Base-by-base conservation (phyloP, 225 moss, liverwort and hornwort genomes). In the Physcomitrellopsis africana region DNA sequence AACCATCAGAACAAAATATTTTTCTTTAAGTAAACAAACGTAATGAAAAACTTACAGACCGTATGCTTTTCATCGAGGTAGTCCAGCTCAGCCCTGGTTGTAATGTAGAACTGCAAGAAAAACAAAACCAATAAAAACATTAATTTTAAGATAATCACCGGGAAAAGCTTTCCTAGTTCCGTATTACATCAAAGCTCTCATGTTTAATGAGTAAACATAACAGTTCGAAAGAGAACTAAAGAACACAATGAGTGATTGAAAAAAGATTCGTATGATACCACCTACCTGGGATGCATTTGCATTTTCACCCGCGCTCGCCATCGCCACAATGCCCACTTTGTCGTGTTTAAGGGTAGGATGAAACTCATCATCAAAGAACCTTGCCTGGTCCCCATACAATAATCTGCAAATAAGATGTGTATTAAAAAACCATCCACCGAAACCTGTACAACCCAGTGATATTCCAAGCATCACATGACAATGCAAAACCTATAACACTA, bases 231-330 rank as follows among this genome's bases (percentile, higher is more conserved):
- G 43, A 64, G 3, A 19, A 11, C 26, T n/a, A 61, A 1, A 1
- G 5, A 58, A 65, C 41, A 17, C 19, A 56, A 2, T 11, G 10
- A 69, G 7, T 19, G 9, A 57, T 8, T 56, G 20, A 51, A 43
- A 60, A 13, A 63, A 37, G 32, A 5, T 37, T 37, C 32, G 32
- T 37, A 4, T 37, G 7, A 37, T 37, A 37, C 32, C 8, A 62
- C 29, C 24, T 44, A 96, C 96, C 94, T 97, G 99, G 17, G 99
- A 99, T 60, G 99, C 93, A 81, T 99, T 99, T 67, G 89, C 76
- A 75, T 95, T 89, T 85, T 99, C 90, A 70, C 97, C 97, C 48
- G 86, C 89, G 67, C 95, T 94, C 37, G 95, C 97, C 97, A 99
- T 99, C 79, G 97, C 97, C 79, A 99, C 95, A 16, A 93, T 80